Evolutionary conservation across 139 green algal genomes (phyloP), one percentile per base, ranked within the genome.

Genomic region (Nannochloris sp.): DNA sequence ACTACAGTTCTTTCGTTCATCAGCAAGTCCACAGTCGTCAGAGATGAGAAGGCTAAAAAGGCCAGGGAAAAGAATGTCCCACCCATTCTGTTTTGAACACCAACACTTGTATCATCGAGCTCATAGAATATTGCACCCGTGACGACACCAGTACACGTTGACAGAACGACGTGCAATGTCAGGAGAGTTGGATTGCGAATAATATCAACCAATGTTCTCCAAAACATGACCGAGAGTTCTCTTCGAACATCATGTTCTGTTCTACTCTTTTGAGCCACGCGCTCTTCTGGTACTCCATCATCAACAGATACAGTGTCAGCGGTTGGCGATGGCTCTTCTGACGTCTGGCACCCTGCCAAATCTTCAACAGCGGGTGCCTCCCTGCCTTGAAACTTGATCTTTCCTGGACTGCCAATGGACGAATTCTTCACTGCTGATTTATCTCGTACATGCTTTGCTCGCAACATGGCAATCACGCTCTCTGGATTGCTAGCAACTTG

Each of bases 21-120:
- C n/a, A 77, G 49, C 48, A 83, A 63, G 69, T 92, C 84, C 14
- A 89, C 69, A 13, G 75, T 81, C 13, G 86, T 90, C 11, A 92
- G 68, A 8, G 77, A 77, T 14, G 78, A 83, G 73, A 94, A 89
- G 50, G 67, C 85, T 3, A 91, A 69, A 25, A 92, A 84, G 28
- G 70, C 73, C 11, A 92, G 77, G 2, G 79, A 73, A 66, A 95
- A 93, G 78, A 95, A 95, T 60, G 89, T 78, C 51, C 68, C 78
- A 26, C 87, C 74, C 59, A 79, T 63, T 49, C 74, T 81, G 66
- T 89, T 90, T 70, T 91, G 82, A 3, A 82, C 72, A 62, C 83
- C 83, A 28, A 71, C 69, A 49, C 70, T 23, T 33, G 74, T 74
- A 10, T 51, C 20, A 29, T 67, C 29, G 13, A 77, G 56, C 29